Percentiles rank a stretch among this genome's conserved stretches.
These are phyloP conservation scores for Aspergillus felis DNA, from an alignment of 2,329 filamentous ascomycete species.

Conservation along the genomic window DNA sequence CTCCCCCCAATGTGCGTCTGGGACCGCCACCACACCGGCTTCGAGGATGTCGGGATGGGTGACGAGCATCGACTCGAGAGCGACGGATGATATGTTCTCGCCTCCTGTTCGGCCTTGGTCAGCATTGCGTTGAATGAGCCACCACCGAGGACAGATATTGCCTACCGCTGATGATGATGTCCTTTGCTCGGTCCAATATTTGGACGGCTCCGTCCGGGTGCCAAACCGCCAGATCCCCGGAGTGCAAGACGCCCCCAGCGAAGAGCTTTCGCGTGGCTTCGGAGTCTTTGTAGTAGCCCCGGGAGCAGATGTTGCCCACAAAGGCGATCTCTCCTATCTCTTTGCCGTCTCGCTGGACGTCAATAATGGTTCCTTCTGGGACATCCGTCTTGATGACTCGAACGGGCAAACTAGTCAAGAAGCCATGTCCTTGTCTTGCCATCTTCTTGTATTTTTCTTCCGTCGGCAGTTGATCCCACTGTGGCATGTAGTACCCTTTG, in stretches of 20 bases:
- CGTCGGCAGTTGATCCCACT: conserved; percentile 70
- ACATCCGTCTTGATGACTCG: conserved; percentile 78
- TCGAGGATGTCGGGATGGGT: conserved; percentile 88
- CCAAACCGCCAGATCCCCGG: conserved; percentile 89
- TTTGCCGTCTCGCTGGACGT: conserved; percentile 66
- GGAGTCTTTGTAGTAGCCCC: conserved; percentile 86
- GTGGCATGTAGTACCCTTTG: conserved; percentile 82
- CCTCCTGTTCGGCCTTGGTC: conserved; percentile 56
- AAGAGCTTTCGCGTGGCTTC: conserved; percentile 85
- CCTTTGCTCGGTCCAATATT: conserved; percentile 90
- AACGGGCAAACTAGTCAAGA: conserved; percentile 74
- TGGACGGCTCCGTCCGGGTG: conserved; percentile 86
- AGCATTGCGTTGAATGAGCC: neutral
- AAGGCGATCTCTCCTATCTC: conserved; percentile 86
- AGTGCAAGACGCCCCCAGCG: conserved; percentile 79
- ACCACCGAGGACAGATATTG: conserved; percentile 3
- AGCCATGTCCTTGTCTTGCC: conserved; percentile 92
- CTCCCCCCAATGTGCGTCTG: conserved; percentile 91
- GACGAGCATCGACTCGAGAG: conserved; percentile 83
- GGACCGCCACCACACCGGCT: conserved; percentile 82
- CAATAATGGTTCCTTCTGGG: conserved; percentile 60
- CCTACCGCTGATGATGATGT: conserved; percentile 93
- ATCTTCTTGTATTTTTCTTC: conserved; percentile 83
- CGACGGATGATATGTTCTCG: conserved; percentile 94
- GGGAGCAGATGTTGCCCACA: conserved; percentile 83